Evolutionary conservation across 257 asterid species (phyloP).

Genomic region (Cinchona pubescens): DNA sequence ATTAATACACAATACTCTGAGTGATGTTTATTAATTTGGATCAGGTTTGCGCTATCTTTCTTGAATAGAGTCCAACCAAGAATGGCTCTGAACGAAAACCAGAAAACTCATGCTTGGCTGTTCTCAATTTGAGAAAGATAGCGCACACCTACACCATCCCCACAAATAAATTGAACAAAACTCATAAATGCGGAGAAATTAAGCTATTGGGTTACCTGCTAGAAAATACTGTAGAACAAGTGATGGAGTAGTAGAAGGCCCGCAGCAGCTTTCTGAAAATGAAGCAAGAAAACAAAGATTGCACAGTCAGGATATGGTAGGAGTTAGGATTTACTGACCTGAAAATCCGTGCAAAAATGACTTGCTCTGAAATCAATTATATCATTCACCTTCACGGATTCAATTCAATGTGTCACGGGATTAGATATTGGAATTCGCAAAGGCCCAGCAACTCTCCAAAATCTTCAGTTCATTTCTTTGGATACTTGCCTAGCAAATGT

Average conservation of each 20-base stretch:
- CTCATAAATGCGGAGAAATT: background rate
- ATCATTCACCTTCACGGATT: conserved; percentile 49
- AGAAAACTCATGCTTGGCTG: background rate
- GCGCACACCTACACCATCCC: background rate
- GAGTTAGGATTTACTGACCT: background rate
- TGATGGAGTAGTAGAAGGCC: background rate
- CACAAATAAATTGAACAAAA: background rate
- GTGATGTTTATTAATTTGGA: too few relatives aligned
- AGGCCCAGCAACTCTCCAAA: conserved; percentile 41
- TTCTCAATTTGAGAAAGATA: background rate
- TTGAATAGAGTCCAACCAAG: too few relatives aligned
- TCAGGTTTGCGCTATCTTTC: too few relatives aligned
- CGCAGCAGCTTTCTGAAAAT: background rate
- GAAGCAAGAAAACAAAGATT: conserved; percentile 2
- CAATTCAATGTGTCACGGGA: conserved; percentile 53
- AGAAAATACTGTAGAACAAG: background rate
- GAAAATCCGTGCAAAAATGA: conserved; percentile 22
- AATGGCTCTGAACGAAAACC: too few relatives aligned
- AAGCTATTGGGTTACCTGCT: background rate
- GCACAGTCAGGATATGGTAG: background rate
- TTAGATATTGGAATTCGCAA: conserved; percentile 47
- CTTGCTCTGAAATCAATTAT: conserved; percentile 18
- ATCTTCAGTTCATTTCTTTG: conserved; percentile 26
- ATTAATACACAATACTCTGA: too few relatives aligned
- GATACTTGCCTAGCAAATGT: too few relatives aligned